Evolutionary conservation across 2,329 filamentous ascomycete genomes (phyloP).

Genomic region (Fonsecaea pedrosoi): DNA sequence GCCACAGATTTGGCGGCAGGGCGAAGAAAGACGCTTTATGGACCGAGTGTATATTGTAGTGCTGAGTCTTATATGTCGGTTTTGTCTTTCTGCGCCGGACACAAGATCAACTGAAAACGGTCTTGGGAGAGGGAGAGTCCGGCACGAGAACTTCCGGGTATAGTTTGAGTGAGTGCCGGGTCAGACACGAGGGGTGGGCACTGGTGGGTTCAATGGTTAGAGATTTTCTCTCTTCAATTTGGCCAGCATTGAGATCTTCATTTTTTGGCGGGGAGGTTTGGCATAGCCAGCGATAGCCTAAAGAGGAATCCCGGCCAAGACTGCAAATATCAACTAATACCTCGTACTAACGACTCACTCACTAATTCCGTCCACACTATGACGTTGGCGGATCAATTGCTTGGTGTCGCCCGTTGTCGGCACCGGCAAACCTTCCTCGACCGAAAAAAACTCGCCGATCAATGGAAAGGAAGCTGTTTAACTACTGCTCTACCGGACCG

Average conservation of each 20-base stretch:
- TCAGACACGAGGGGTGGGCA: not conserved
- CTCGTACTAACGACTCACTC: not conserved
- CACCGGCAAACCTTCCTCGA: slow-evolving; percentile 23
- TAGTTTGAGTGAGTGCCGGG: not conserved
- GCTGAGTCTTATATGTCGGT: not conserved
- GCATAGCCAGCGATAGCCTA: not conserved
- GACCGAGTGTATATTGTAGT: not conserved
- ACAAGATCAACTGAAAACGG: not conserved
- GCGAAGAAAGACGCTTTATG: not conserved
- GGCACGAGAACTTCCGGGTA: not conserved
- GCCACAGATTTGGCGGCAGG: not conserved
- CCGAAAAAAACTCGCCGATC: slow-evolving; percentile 5
- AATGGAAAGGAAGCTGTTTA: slow-evolving; percentile 11
- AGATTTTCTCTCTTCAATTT: not conserved
- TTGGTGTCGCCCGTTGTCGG: not conserved
- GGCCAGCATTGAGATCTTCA: not conserved
- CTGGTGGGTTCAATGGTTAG: not conserved
- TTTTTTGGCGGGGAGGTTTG: slow-evolving; percentile 2
- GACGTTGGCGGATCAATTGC: not conserved
- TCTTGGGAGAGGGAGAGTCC: not conserved
- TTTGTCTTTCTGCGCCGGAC: not conserved
- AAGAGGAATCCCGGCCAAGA: slow-evolving; percentile 18
- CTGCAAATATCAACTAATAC: not conserved
- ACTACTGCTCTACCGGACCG: not conserved
- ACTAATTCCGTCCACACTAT: not conserved